Percentiles rank a stretch among this genome's conserved stretches.
Evolutionary conservation across 1,284 basidiomycete genomes (phyloP).

Genomic region (Irpex lacteus): DNA sequence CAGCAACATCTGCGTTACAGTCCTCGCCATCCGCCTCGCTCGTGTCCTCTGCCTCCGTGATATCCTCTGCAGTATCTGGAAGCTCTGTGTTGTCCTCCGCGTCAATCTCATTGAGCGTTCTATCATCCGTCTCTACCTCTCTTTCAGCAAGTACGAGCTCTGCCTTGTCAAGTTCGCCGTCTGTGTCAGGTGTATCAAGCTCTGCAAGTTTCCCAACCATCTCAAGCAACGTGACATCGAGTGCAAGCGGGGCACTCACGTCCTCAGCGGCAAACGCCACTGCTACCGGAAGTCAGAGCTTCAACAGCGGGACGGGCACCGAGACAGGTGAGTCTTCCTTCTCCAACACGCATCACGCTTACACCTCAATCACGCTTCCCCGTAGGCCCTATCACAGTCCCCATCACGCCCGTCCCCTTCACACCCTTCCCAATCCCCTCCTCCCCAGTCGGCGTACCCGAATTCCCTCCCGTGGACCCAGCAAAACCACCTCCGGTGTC

Average conservation of each 20-base stretch:
- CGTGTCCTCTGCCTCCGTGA: not conserved
- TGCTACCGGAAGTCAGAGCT: conserved; percentile 15
- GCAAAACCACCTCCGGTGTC: conserved; percentile 25
- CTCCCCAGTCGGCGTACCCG: conserved; percentile 25
- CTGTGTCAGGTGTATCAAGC: not conserved
- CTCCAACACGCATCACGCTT: not conserved
- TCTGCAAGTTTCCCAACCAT: not conserved
- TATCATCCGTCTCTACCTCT: not conserved
- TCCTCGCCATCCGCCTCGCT: not conserved
- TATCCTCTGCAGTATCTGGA: not conserved
- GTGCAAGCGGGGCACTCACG: not conserved
- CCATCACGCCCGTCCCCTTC: conserved; percentile 25
- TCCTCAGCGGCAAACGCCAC: conserved; percentile 7
- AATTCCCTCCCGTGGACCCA: conserved; percentile 27
- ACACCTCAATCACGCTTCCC: not conserved
- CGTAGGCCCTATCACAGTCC: conserved; percentile 19
- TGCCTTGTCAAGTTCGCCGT: not conserved
- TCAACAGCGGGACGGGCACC: conserved; percentile 22
- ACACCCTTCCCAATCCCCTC: conserved; percentile 32
- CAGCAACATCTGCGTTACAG: not conserved
- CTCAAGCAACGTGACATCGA: not conserved
- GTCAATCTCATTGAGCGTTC: not conserved
- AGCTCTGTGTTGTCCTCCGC: not conserved
- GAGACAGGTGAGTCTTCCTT: conserved; percentile 20
- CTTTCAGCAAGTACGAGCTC: not conserved